Conservation (phyloP, 805 yeast species). For the Zygosaccharomyces lentus region DNA sequence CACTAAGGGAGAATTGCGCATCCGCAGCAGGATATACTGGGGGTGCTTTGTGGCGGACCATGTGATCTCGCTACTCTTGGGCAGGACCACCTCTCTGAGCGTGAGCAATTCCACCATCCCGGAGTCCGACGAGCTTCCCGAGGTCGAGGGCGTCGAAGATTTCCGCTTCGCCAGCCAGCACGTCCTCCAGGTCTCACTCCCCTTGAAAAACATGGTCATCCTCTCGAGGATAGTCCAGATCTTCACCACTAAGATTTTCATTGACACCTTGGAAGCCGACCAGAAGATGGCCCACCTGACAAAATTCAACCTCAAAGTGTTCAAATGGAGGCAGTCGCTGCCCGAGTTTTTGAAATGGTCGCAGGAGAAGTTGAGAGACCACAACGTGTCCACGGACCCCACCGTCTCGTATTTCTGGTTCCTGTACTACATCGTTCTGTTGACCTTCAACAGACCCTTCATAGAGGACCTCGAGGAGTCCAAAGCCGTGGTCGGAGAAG, state of each 20-base stretch:
- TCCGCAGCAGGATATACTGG: conserved; percentile 61
- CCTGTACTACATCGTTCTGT: conserved; percentile 52
- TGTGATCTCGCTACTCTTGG: conserved; percentile 53
- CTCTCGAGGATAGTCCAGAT: conserved; percentile 38
- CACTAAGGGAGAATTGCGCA: conserved; percentile 49
- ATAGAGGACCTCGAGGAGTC: conserved; percentile 40
- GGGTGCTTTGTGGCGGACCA: conserved; percentile 64
- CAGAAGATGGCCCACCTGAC: conserved; percentile 36
- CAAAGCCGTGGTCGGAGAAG: conserved; percentile 27
- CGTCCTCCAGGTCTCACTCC: conserved; percentile 33
- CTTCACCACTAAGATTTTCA: conserved; percentile 35
- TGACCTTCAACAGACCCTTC: conserved; percentile 61
- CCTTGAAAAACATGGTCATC: conserved; percentile 43
- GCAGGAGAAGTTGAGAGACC: conserved; percentile 35
- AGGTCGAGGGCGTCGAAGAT: conserved; percentile 58
- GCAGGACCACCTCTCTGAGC: conserved; percentile 53
- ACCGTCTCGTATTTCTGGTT: conserved; percentile 50
- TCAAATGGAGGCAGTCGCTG: conserved; percentile 47
- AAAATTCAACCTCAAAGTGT: conserved; percentile 47
- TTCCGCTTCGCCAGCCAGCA: conserved; percentile 40
- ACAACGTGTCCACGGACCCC: conserved; percentile 47
- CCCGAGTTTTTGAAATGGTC: conserved; percentile 51
- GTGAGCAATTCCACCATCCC: conserved; percentile 57
- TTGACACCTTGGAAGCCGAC: conserved; percentile 33
- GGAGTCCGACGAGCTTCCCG: conserved; percentile 56